Percentiles rank a stretch among this genome's conserved stretches.
Conservation (phyloP, 2,329 filamentous ascomycete genomes). For the Fusarium sarcochroum region DNA sequence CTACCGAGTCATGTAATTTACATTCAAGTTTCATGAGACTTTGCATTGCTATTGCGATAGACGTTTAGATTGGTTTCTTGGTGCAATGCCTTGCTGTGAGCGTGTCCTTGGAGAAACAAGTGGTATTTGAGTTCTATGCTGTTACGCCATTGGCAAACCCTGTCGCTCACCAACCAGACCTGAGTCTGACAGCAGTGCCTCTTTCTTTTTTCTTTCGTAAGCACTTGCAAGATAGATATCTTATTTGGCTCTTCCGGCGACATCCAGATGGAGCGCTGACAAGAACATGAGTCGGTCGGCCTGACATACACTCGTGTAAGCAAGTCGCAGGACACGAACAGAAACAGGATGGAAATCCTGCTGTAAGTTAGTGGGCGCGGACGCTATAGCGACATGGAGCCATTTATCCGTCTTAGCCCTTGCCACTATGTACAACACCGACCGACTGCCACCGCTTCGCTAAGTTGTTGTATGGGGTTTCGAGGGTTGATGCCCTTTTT, state of each 20-base stretch:
- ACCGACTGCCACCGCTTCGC: neutral
- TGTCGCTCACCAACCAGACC: neutral
- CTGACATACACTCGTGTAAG: slow-evolving; percentile 13
- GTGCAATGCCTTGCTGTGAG: neutral
- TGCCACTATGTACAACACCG: slow-evolving; percentile 16
- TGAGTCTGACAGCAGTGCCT: slow-evolving; percentile 10
- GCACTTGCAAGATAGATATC: slow-evolving; percentile 26
- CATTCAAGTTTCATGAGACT: slow-evolving; percentile 12
- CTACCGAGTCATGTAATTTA: slow-evolving; percentile 38
- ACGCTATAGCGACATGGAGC: slow-evolving; percentile 30
- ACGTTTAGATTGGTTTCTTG: neutral
- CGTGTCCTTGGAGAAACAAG: neutral
- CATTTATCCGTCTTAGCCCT: slow-evolving; percentile 36
- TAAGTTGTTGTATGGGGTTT: slow-evolving; percentile 15
- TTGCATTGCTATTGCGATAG: neutral
- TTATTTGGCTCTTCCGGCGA: slow-evolving; percentile 4
- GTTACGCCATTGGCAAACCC: slow-evolving; percentile 11
- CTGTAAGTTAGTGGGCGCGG: slow-evolving; percentile 3
- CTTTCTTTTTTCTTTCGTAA: slow-evolving; percentile 19
- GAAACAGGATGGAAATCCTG: slow-evolving; percentile 4
- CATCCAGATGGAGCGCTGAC: slow-evolving; percentile 32
- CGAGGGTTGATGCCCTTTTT: slow-evolving; percentile 12
- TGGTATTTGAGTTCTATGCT: slow-evolving; percentile 1
- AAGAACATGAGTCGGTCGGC: slow-evolving; percentile 11
- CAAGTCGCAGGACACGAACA: slow-evolving; percentile 5